Percentiles rank a stretch among this genome's conserved stretches.
phyloP scores from a whole-genome alignment of 2,329 filamentous ascomycete species.

The Clonostachys rhizophaga region DNA sequence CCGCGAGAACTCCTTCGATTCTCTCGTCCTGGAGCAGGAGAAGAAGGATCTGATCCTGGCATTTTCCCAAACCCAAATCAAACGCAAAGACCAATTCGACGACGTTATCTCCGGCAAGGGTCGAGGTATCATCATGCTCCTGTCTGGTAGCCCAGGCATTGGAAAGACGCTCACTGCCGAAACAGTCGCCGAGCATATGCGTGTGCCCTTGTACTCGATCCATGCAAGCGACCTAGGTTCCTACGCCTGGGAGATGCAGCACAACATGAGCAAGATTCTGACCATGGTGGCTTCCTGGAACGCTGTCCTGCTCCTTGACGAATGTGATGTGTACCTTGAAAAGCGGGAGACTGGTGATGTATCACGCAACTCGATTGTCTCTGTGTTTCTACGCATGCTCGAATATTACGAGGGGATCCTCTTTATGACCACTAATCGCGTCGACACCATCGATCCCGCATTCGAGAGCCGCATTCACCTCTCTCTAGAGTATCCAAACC shows the following conservation, averaged over 20 bases:
- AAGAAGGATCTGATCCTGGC: slow-evolving; percentile 39
- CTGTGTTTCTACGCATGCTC: slow-evolving; percentile 34
- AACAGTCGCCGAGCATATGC: slow-evolving; percentile 5
- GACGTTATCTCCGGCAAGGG: slow-evolving; percentile 48
- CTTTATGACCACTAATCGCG: slow-evolving; percentile 43
- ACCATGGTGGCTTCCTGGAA: slow-evolving; percentile 57
- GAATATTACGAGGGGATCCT: slow-evolving; percentile 44
- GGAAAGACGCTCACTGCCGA: slow-evolving; percentile 44
- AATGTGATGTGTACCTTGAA: slow-evolving; percentile 36
- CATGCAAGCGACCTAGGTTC: slow-evolving; percentile 20
- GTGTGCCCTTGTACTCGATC: slow-evolving; percentile 3
- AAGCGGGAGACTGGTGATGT: slow-evolving; percentile 22
- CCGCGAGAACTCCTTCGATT: slow-evolving; percentile 36
- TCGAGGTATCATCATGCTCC: slow-evolving; percentile 41
- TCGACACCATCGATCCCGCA: slow-evolving; percentile 38
- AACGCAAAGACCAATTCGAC: slow-evolving; percentile 39
- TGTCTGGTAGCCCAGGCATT: slow-evolving; percentile 40
- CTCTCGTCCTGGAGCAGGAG: slow-evolving; percentile 34
- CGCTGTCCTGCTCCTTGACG: slow-evolving; percentile 26
- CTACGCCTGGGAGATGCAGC: slow-evolving; percentile 39
- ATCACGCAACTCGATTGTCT: slow-evolving; percentile 27
- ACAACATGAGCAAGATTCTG: slow-evolving; percentile 40
- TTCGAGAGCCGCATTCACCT: slow-evolving; percentile 17
- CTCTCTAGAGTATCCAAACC: background rate
- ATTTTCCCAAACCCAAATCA: slow-evolving; percentile 32